A percentile compares a stretch with the other conserved stretches of the same genome.
phyloP scores from a whole-genome alignment of 257 asterid genomes.

The Eucommia ulmoides region DNA sequence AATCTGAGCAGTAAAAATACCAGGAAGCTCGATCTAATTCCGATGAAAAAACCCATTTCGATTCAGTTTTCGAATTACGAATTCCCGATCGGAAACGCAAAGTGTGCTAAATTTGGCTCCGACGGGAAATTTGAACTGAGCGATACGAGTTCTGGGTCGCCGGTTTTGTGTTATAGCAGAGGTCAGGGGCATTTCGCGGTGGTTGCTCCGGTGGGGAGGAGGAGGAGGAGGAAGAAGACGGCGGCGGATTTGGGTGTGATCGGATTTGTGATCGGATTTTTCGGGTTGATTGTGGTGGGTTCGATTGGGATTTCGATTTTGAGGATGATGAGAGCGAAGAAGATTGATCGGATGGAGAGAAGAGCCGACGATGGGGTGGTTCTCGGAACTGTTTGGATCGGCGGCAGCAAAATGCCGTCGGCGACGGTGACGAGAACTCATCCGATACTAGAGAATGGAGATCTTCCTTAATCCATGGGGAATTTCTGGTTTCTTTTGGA shows the following conservation, averaged over 20 bases:
- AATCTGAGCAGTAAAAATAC: conserved; percentile 18
- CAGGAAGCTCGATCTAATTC: conserved; percentile 38
- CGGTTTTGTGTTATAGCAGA: conserved; percentile 33
- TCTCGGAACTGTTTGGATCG: conserved; percentile 35
- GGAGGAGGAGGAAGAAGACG: conserved; percentile 16
- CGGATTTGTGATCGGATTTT: conserved; percentile 35
- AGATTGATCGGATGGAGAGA: conserved; percentile 31
- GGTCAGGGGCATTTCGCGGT: conserved; percentile 52
- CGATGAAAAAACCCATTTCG: conserved; percentile 36
- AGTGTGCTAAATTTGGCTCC: conserved; percentile 47
- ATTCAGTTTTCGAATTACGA: conserved; percentile 24
- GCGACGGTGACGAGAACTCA: conserved; percentile 58
- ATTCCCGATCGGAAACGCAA: neutral
- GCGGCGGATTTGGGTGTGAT: conserved; percentile 30
- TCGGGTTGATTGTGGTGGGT: conserved; percentile 29
- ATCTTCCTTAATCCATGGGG: too few species aligned
- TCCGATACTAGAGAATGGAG: conserved; percentile 44
- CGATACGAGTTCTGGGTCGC: conserved; percentile 18
- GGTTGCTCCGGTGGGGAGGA: conserved; percentile 19
- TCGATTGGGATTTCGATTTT: conserved; percentile 18
- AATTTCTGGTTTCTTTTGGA: too few species aligned
- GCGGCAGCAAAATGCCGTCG: conserved; percentile 59
- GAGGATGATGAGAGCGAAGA: conserved; percentile 25
- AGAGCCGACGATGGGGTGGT: conserved; percentile 60
- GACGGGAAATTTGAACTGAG: conserved; percentile 29